Percentiles rank a stretch among this genome's conserved stretches.
Conservation (phyloP, 139 green algal genomes). For the Deuterostichococcus epilithicus region DNA sequence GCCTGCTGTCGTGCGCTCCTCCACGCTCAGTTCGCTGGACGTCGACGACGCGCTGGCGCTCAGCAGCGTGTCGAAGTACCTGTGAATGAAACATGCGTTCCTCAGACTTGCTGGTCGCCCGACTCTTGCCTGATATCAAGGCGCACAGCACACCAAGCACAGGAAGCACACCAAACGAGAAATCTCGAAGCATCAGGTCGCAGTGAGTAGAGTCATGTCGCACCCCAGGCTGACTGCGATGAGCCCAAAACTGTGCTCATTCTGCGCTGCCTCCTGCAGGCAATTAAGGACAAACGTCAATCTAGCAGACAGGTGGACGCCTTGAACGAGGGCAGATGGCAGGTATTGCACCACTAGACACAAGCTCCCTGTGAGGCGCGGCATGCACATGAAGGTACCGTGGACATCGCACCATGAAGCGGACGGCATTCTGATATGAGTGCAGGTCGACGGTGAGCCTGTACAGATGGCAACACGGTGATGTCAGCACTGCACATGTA, state of each 20-base stretch:
- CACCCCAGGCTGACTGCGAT: slow-evolving; percentile 71
- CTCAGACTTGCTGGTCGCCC: not conserved
- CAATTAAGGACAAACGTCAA: too few species aligned
- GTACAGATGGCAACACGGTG: too few species aligned
- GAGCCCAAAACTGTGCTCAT: slow-evolving; percentile 65
- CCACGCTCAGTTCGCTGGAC: slow-evolving; percentile 39
- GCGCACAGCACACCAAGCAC: too few species aligned
- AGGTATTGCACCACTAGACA: too few species aligned
- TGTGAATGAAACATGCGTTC: not conserved
- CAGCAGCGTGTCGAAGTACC: slow-evolving; percentile 69
- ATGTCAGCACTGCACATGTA: too few species aligned
- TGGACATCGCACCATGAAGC: slow-evolving; percentile 57
- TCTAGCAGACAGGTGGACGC: too few species aligned
- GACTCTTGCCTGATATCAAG: too few species aligned
- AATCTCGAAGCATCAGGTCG: slow-evolving; percentile 40
- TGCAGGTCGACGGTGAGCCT: not conserved
- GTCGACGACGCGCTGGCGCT: slow-evolving; percentile 42
- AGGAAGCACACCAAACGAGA: too few species aligned
- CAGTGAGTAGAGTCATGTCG: slow-evolving; percentile 42
- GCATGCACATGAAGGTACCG: too few species aligned
- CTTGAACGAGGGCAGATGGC: too few species aligned
- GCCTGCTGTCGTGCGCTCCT: slow-evolving; percentile 29
- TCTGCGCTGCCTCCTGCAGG: slow-evolving; percentile 55
- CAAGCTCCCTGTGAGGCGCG: too few species aligned
- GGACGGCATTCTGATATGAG: slow-evolving; percentile 13